Percentiles rank a stretch among this genome's conserved stretches.
phyloP scores from a whole-genome alignment of 768 basidiomycete genomes.

The Termitomyces sp. region DNA sequence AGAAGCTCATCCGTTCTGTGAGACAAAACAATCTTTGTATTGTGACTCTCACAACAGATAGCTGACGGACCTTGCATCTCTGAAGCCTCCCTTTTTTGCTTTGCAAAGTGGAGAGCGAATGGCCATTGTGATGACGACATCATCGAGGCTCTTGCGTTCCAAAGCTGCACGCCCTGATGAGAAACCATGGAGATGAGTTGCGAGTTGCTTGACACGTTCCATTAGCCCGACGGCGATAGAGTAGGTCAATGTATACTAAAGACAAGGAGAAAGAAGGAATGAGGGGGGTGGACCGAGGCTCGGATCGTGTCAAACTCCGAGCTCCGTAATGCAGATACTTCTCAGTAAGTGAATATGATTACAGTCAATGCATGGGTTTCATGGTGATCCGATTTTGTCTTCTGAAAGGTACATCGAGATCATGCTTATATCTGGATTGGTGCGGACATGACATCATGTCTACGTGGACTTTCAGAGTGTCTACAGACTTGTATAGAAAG shows the following conservation, averaged over 20 bases:
- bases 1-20: slow-evolving; percentile 72
- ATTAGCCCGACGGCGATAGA: slow-evolving; percentile 21
- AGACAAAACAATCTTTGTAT: background rate
- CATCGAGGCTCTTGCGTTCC: slow-evolving; percentile 56
- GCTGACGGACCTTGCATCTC: slow-evolving; percentile 52
- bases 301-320: no score
- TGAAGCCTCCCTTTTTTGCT: slow-evolving; percentile 70
- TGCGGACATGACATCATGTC: no score
- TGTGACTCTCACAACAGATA: background rate
- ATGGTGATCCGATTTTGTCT: no score
- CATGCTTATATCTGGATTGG: no score
- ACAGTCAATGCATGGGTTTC: no score
- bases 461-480: no score
- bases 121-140: slow-evolving; percentile 81
- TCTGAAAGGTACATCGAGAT: no score
- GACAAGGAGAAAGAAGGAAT: background rate
- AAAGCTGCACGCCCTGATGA: slow-evolving; percentile 44
- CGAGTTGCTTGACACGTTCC: slow-evolving; percentile 64
- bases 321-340: no score
- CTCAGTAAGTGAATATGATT: no score
- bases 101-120: slow-evolving; percentile 73
- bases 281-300: no score
- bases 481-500: no score
- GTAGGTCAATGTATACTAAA: background rate
- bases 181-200: slow-evolving; percentile 45